Evolutionary conservation across 179 eudicot species (phyloP).

Genomic region (Camellia oleifera): DNA sequence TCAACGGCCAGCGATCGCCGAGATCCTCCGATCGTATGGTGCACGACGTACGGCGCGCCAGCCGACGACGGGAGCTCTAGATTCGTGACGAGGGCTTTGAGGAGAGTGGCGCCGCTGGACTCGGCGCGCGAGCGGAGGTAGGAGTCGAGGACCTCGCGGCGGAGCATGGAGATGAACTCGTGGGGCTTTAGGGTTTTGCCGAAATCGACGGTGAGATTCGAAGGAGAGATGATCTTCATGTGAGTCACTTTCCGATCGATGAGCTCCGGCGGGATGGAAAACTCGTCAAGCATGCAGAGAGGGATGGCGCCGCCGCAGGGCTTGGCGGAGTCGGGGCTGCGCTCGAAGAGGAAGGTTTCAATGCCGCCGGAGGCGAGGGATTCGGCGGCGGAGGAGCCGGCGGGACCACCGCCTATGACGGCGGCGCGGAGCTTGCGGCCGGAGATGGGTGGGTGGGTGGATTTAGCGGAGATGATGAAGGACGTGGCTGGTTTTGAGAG

Average conservation of each 20-base stretch:
- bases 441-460: conserved; percentile 22
- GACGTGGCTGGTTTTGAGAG: conserved; percentile 1
- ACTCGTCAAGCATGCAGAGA: conserved; percentile 88
- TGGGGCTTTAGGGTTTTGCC: conserved; percentile 69
- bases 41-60: conserved; percentile 48
- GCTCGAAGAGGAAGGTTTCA: conserved; percentile 81
- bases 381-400: conserved; percentile 85
- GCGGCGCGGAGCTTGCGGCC: conserved; percentile 68
- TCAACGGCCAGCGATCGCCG: conserved; percentile 54
- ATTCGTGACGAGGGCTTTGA: conserved; percentile 58
- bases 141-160: conserved; percentile 88
- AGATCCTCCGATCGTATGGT: conserved; percentile 40
- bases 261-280: conserved; percentile 61
- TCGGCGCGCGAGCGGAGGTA: conserved; percentile 65
- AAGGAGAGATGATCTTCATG: conserved; percentile 82
- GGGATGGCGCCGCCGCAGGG: conserved; percentile 99
- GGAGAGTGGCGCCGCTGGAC: conserved; percentile 47
- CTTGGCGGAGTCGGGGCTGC: conserved; percentile 65
- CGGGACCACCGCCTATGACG: conserved; percentile 91
- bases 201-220: conserved; percentile 72
- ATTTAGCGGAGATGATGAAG: conserved; percentile 18
- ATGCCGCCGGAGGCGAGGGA: conserved; percentile 70
- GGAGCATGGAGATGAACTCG: conserved; percentile 91
- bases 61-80: conserved; percentile 47
- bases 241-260: conserved; percentile 80